These are phyloP conservation scores for Phyllosticta ampelicida DNA, from an alignment of 2,329 filamentous ascomycete species.

Conservation along the genomic window DNA sequence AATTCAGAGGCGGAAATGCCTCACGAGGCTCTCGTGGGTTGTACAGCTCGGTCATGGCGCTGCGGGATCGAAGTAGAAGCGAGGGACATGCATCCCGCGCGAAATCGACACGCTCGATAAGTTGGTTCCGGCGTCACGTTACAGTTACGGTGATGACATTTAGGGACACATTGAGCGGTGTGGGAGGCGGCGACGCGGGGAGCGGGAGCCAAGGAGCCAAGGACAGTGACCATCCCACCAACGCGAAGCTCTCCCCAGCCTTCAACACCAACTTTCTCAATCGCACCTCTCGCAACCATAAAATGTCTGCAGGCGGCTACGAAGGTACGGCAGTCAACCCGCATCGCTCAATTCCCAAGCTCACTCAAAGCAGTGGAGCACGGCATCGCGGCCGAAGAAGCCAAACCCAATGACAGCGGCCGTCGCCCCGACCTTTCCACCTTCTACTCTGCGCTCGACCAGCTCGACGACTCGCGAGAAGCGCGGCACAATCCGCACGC, in stretches of 20 bases:
- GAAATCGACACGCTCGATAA: not conserved
- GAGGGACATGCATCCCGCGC: slow-evolving; percentile 6
- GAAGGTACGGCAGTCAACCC: slow-evolving; percentile 25
- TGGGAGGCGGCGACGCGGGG: not conserved
- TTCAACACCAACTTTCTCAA: not conserved
- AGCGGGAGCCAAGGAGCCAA: slow-evolving; percentile 1
- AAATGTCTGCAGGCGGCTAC: slow-evolving; percentile 59
- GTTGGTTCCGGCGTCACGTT: not conserved
- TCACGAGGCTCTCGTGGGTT: slow-evolving; percentile 16
- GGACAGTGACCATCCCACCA: not conserved
- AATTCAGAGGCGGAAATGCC: slow-evolving; percentile 3
- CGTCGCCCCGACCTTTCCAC: slow-evolving; percentile 54
- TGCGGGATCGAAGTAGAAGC: slow-evolving; percentile 1
- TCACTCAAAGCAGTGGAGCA: slow-evolving; percentile 34
- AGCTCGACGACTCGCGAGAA: slow-evolving; percentile 40
- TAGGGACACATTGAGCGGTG: not conserved
- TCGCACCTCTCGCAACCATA: slow-evolving; percentile 40
- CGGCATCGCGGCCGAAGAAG: slow-evolving; percentile 31
- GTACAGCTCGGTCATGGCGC: slow-evolving; percentile 22
- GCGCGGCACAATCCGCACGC: slow-evolving; percentile 46
- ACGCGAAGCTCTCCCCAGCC: not conserved
- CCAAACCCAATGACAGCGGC: slow-evolving; percentile 23
- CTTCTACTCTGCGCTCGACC: slow-evolving; percentile 53
- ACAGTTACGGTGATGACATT: not conserved
- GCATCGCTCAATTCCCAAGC: not conserved